Conservation (phyloP, 2,329 filamentous ascomycete species). For the Zalaria obscura region DNA sequence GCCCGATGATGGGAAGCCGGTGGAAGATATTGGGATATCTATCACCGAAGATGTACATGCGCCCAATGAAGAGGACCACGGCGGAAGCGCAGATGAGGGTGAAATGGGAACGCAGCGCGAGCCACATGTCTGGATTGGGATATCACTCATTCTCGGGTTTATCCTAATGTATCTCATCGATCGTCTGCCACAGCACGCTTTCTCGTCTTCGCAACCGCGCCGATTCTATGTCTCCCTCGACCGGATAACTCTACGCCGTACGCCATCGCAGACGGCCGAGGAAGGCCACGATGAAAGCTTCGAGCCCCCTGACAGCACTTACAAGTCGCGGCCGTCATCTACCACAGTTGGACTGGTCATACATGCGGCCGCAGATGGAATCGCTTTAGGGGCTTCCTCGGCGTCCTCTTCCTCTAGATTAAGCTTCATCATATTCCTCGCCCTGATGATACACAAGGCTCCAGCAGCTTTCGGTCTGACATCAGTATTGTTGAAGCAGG, state of each 20-base stretch:
- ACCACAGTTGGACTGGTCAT: slow-evolving; percentile 89
- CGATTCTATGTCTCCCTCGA: slow-evolving; percentile 82
- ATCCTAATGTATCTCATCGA: slow-evolving; percentile 96
- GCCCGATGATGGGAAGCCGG: slow-evolving; percentile 15
- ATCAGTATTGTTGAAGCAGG: slow-evolving; percentile 78
- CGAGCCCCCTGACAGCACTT: slow-evolving; percentile 22
- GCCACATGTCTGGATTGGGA: slow-evolving; percentile 68
- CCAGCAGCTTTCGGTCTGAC: slow-evolving; percentile 92
- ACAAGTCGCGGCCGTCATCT: slow-evolving; percentile 20
- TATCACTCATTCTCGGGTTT: slow-evolving; percentile 78
- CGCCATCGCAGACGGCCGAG: slow-evolving; percentile 5
- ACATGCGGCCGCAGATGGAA: slow-evolving; percentile 86
- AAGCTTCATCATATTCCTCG: slow-evolving; percentile 83
- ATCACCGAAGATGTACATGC: background rate
- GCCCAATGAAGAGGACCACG: background rate
- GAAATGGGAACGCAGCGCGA: slow-evolving; percentile 20
- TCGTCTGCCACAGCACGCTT: slow-evolving; percentile 60
- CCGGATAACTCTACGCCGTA: slow-evolving; percentile 8
- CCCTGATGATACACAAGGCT: slow-evolving; percentile 95
- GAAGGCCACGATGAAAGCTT: slow-evolving; percentile 16
- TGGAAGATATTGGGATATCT: background rate
- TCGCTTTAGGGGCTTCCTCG: slow-evolving; percentile 81
- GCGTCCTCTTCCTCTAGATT: slow-evolving; percentile 53
- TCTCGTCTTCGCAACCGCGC: slow-evolving; percentile 40
- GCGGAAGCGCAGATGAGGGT: background rate